Conservation (phyloP, 441 rosid genomes). For the Erysimum cheiri region DNA sequence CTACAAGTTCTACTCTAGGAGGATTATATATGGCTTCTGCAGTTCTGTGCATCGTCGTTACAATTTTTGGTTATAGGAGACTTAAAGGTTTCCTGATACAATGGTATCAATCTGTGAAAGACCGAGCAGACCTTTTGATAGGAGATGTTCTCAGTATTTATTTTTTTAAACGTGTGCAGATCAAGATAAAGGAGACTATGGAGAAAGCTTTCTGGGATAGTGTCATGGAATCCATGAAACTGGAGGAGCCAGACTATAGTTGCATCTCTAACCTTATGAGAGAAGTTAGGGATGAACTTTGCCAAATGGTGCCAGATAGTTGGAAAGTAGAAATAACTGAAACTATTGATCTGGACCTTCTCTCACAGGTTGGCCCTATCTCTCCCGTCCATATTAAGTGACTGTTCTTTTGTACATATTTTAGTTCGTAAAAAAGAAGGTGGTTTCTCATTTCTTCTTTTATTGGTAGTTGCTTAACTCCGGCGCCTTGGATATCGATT, state of each 20-base stretch:
- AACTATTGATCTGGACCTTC: constrained; percentile 78
- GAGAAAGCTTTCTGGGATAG: constrained; percentile 91
- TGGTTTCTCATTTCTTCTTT: constrained; percentile 26
- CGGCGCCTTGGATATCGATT: constrained; percentile 69
- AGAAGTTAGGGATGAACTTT: constrained; percentile 89
- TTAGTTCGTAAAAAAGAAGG: background rate
- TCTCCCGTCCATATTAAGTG: background rate
- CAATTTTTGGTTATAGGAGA: background rate
- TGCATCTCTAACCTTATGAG: constrained; percentile 74
- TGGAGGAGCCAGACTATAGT: constrained; percentile 64
- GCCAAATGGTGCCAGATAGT: constrained; percentile 81
- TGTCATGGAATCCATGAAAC: constrained; percentile 68
- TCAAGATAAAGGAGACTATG: constrained; percentile 73
- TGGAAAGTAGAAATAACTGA: constrained; percentile 82
- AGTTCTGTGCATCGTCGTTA: constrained; percentile 21
- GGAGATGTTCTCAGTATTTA: constrained; percentile 20
- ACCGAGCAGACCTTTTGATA: background rate
- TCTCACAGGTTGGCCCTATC: constrained; percentile 65
- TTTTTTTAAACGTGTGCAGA: constrained; percentile 49
- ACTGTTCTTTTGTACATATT: background rate
- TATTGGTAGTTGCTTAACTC: constrained; percentile 70
- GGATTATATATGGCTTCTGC: background rate
- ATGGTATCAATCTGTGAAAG: too few relatives aligned
- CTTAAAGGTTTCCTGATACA: too few relatives aligned
- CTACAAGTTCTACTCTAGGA: background rate